phyloP scores from a whole-genome alignment of 345 rosid genomes.

The Theobroma cacao region DNA sequence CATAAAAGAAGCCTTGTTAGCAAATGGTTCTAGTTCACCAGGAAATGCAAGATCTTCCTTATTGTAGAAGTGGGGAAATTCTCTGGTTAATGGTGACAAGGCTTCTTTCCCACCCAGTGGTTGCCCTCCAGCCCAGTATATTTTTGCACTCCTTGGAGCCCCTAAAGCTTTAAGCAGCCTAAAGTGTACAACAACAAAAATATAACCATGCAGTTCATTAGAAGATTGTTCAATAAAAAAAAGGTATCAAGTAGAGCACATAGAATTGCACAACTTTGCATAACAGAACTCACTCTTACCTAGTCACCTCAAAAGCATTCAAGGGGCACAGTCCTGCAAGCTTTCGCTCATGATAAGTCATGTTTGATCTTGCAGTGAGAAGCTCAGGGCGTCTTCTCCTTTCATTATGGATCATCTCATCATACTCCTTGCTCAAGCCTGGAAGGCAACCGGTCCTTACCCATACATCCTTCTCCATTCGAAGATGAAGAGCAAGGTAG shows the following conservation, averaged over 20 bases:
- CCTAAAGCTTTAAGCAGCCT: constrained; percentile 96
- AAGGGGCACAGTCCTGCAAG: constrained; percentile 92
- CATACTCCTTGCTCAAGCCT: constrained; percentile 70
- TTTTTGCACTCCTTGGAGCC: constrained; percentile 65
- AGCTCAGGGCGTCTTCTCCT: constrained; percentile 86
- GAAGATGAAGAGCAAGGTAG: constrained; percentile 83
- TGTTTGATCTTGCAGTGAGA: constrained; percentile 76
- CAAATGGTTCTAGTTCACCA: constrained; percentile 78
- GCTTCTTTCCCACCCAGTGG: constrained; percentile 88
- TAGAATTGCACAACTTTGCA: background rate
- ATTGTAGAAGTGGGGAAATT: constrained; percentile 73
- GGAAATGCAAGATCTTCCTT: constrained; percentile 81
- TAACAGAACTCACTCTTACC: constrained; percentile 36
- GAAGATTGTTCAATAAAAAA: background rate
- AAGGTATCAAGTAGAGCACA: background rate
- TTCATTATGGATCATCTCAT: constrained; percentile 66
- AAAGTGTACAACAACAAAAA: background rate
- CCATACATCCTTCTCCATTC: constrained; percentile 95
- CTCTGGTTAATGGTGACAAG: constrained; percentile 55
- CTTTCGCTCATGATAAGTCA: constrained; percentile 76
- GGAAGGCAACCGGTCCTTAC: constrained; percentile 94
- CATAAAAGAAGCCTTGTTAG: constrained; percentile 73
- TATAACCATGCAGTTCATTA: background rate
- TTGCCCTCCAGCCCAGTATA: constrained; percentile 96
- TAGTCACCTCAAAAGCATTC: constrained; percentile 81